Conservation (phyloP, 192 early-diverging fungal species). For the Backusella tarrabulga region DNA sequence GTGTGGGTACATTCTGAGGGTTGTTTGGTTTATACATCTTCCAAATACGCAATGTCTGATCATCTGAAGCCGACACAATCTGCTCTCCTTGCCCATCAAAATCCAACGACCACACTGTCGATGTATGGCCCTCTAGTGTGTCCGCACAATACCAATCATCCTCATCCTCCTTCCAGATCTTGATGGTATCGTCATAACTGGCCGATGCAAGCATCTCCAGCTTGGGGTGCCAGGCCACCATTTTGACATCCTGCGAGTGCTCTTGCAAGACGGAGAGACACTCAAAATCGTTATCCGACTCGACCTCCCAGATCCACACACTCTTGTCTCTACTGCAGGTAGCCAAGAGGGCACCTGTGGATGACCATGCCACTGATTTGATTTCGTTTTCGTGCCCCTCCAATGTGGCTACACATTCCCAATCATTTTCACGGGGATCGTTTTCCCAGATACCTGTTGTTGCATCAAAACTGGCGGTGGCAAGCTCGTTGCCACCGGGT, state of each 20-base stretch:
- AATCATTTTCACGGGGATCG: constrained; percentile 53
- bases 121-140: constrained; percentile 80
- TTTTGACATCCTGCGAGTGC: constrained; percentile 96
- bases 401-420: constrained; percentile 89
- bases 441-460: constrained; percentile 92
- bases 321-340: constrained; percentile 96
- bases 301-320: constrained; percentile 98
- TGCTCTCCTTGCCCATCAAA: constrained; percentile 70
- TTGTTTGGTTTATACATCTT: constrained; percentile 47
- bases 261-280: constrained; percentile 93
- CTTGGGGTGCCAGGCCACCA: constrained; percentile 88
- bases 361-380: constrained; percentile 88
- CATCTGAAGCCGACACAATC: constrained; percentile 83
- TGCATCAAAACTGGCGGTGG: constrained; percentile 92
- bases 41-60: constrained; percentile 85
- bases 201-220: constrained; percentile 85
- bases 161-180: constrained; percentile 91
- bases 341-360: constrained; percentile 78
- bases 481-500: constrained; percentile 67
- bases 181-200: constrained; percentile 93
- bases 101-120: constrained; percentile 93
- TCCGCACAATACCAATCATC: constrained; percentile 96
- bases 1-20: constrained; percentile 45
- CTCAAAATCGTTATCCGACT: constrained; percentile 91
- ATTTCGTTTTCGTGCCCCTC: constrained; percentile 99